Base-by-base conservation (phyloP, 257 asterid genomes). In the Jaltomata sinuosa region DNA sequence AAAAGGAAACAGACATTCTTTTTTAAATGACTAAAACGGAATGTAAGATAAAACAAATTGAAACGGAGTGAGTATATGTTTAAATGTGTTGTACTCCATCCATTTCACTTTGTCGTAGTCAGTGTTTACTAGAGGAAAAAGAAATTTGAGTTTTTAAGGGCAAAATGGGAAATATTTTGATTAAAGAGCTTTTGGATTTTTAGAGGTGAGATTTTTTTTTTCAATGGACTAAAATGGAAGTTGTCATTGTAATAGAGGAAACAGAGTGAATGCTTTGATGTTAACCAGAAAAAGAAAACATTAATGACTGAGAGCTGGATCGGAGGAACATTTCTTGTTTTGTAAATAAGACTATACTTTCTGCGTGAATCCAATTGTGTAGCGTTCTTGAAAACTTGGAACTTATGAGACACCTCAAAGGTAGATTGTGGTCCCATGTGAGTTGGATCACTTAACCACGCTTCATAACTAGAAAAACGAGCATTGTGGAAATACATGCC, bases 1-100 rank as follows among this genome's bases (percentile, higher is more conserved):
- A 53, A 0, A 2, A 5, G 11, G 21, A 54, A 54, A 0, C 0
- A 0, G 11, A 6, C 22, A 6, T 2, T 0, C 5, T 54, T 2
- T 54, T 54, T 2, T 0, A 54, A 7, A 2, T 1, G 12, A 54
- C 0, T 54, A 19, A 19, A 54, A 53, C 16, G 5, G 0, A 18
- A 53, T 18, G 11, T 54, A n/a, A 19, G 4, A 8, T 19, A 6
- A 53, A 53, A 19, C 0, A 2, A 53, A 53, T 53, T 53, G 3
- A 53, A 52, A 53, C 18, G 18, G 18, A 53, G 9, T 0, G 59
- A 32, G 32, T 16, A 3, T 11, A 32, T 65, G 76, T 32, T 31
- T 16, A 42, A 45, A 6, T 45, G 57, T 22, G 22, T 72, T 45
- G 8, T 74, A 74, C 3, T 74, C 3, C 57, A 14, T 74, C 53